phyloP scores from a whole-genome alignment of 2,329 filamentous ascomycete genomes.

The Malbranchea zuffiana region DNA sequence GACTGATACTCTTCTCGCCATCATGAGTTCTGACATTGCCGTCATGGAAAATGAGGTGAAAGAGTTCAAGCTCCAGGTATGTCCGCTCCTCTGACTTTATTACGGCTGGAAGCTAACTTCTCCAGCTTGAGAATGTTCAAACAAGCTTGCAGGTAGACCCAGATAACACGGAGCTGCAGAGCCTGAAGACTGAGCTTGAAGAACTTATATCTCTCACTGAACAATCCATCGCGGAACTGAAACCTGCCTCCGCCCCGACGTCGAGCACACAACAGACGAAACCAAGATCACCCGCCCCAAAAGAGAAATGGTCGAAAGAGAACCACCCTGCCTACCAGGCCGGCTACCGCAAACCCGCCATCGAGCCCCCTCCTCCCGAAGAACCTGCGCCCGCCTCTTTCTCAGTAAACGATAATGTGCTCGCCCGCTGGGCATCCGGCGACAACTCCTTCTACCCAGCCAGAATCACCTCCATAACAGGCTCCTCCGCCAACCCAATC shows the following conservation, averaged over 20 bases:
- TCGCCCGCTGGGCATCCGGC: slow-evolving; percentile 82
- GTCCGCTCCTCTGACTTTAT: background rate
- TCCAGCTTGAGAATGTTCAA: slow-evolving; percentile 65
- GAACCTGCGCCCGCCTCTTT: slow-evolving; percentile 53
- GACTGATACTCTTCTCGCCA: slow-evolving; percentile 9
- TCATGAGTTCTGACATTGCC: slow-evolving; percentile 34
- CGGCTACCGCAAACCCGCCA: slow-evolving; percentile 40
- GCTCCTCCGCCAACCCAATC: slow-evolving; percentile 78
- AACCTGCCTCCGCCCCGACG: slow-evolving; percentile 45
- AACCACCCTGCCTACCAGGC: slow-evolving; percentile 68
- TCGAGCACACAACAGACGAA: slow-evolving; percentile 31
- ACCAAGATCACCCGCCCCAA: slow-evolving; percentile 43
- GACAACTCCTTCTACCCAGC: slow-evolving; percentile 88
- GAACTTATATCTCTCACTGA: slow-evolving; percentile 69
- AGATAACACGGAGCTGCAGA: slow-evolving; percentile 64
- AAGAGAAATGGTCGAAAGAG: slow-evolving; percentile 67
- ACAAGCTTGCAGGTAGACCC: slow-evolving; percentile 68
- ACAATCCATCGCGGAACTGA: slow-evolving; percentile 69
- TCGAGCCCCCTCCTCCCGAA: slow-evolving; percentile 28
- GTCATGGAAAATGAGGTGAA: slow-evolving; percentile 43
- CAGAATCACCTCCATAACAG: slow-evolving; percentile 85
- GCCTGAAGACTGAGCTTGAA: slow-evolving; percentile 69
- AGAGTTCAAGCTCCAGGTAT: slow-evolving; percentile 50
- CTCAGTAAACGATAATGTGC: slow-evolving; percentile 77
- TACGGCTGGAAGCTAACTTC: background rate